phyloP scores from a whole-genome alignment of 331 rosid genomes.

The Quercus phellos region DNA sequence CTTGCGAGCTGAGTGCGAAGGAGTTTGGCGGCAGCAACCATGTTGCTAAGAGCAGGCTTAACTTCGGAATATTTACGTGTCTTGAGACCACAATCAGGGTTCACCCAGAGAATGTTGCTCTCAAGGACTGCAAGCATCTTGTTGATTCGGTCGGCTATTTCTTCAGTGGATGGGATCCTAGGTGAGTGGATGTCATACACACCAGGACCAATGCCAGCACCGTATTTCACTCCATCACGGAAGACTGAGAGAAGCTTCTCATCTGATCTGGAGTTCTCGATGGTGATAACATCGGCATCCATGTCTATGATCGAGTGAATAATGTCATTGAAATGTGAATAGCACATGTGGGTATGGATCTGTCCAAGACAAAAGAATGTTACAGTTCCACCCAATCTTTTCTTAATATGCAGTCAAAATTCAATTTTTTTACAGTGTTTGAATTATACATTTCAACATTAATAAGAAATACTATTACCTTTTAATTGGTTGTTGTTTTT shows the following conservation, averaged over 20 bases:
- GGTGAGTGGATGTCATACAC: conserved; percentile 83
- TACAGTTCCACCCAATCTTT: not conserved
- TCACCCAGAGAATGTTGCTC: conserved; percentile 68
- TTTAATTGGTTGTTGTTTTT: no score
- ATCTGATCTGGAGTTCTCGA: conserved; percentile 78
- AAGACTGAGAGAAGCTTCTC: conserved; percentile 69
- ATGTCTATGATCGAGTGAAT: conserved; percentile 72
- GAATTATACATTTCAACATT: no score
- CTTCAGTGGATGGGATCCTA: conserved; percentile 69
- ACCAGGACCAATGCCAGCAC: conserved; percentile 80
- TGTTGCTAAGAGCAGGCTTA: conserved; percentile 60
- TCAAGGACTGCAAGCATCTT: conserved; percentile 72
- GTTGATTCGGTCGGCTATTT: conserved; percentile 58
- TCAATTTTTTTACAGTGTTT: not conserved
- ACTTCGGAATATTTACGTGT: conserved; percentile 73
- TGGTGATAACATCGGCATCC: conserved; percentile 86
- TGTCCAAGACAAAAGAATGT: conserved; percentile 22
- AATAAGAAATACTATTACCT: no score
- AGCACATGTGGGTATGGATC: conserved; percentile 87
- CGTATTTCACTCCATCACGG: conserved; percentile 73
- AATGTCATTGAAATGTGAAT: conserved; percentile 74
- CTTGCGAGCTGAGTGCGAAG: conserved; percentile 44
- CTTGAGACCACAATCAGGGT: conserved; percentile 88
- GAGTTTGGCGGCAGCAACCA: conserved; percentile 72
- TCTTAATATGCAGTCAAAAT: not conserved